A percentile compares a stretch with the other conserved stretches of the same genome.
Evolutionary conservation across 2,329 filamentous ascomycete species (phyloP).

Genomic region (Penicillium sp.): DNA sequence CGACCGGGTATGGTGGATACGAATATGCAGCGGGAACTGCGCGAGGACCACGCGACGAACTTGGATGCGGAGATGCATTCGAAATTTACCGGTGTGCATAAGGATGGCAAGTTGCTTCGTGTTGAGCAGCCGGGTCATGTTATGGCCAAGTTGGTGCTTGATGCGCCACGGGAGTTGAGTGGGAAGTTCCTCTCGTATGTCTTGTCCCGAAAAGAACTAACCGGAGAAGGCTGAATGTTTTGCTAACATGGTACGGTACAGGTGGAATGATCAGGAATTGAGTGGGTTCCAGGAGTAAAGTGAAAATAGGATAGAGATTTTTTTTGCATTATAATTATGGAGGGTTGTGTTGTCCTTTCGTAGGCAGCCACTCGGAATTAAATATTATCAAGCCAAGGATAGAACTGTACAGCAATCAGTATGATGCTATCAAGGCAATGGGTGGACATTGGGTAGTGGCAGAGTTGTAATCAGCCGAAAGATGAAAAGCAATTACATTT

Average conservation of each 20-base stretch:
- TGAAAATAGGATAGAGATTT: neutral
- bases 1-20: conserved; percentile 42
- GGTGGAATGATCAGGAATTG: conserved; percentile 52
- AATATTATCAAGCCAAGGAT: too few relatives aligned
- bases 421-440: conserved; percentile 28
- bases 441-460: conserved; percentile 22
- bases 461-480: conserved; percentile 60
- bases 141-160: conserved; percentile 76
- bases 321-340: conserved; percentile 10
- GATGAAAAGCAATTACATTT: conserved; percentile 67
- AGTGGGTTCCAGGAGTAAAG: conserved; percentile 47
- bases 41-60: conserved; percentile 68
- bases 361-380: too few relatives aligned
- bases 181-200: conserved; percentile 68
- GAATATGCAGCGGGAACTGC: conserved; percentile 61
- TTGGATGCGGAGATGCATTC: conserved; percentile 63
- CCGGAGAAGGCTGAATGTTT: conserved; percentile 24
- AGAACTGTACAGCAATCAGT: conserved; percentile 35
- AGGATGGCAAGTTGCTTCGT: conserved; percentile 71
- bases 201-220: neutral
- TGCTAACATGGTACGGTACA: conserved; percentile 22
- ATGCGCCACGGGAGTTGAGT: conserved; percentile 68
- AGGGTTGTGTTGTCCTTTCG: too few relatives aligned
- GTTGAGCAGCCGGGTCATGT: conserved; percentile 86
- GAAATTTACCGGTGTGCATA: conserved; percentile 72